Evolutionary conservation across 2,329 filamentous ascomycete species (phyloP).

Genomic region (Fusarium equiseti): DNA sequence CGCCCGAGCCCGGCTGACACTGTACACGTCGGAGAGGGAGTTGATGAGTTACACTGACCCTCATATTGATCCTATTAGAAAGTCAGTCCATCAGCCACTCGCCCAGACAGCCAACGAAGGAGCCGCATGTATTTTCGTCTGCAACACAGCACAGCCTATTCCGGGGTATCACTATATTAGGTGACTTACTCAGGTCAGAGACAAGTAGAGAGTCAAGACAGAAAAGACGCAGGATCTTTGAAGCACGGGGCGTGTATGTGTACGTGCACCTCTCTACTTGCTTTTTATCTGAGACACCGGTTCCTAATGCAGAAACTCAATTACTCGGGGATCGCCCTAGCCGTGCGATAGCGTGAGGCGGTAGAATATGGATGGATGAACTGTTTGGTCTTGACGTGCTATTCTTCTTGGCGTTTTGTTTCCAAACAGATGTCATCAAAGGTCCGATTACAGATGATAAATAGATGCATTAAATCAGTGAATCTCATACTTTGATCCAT

Average conservation of each 20-base stretch:
- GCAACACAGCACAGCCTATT: constrained; percentile 33
- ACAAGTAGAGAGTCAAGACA: background rate
- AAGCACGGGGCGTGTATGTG: constrained; percentile 23
- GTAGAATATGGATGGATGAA: background rate
- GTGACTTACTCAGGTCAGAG: background rate
- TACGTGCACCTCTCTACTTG: background rate
- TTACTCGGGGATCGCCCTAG: background rate
- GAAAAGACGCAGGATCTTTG: constrained; percentile 39
- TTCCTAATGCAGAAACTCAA: background rate
- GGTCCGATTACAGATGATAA: background rate
- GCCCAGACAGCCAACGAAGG: constrained; percentile 42
- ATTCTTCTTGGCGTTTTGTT: background rate
- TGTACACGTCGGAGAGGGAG: constrained; percentile 39
- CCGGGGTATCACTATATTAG: constrained; percentile 29
- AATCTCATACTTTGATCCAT: too few species aligned
- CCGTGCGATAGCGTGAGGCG: background rate
- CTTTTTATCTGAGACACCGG: constrained; percentile 41
- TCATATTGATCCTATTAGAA: constrained; percentile 31
- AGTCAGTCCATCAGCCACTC: constrained; percentile 40
- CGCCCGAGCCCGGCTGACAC: constrained; percentile 41
- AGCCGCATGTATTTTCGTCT: constrained; percentile 45
- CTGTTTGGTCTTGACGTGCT: background rate
- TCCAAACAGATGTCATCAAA: background rate
- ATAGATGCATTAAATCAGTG: too few species aligned
- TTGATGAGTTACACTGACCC: constrained; percentile 26